A percentile compares a stretch with the other conserved stretches of the same genome.
Conservation (phyloP, 2,329 filamentous ascomycete genomes). For the Madurella mycetomatis region DNA sequence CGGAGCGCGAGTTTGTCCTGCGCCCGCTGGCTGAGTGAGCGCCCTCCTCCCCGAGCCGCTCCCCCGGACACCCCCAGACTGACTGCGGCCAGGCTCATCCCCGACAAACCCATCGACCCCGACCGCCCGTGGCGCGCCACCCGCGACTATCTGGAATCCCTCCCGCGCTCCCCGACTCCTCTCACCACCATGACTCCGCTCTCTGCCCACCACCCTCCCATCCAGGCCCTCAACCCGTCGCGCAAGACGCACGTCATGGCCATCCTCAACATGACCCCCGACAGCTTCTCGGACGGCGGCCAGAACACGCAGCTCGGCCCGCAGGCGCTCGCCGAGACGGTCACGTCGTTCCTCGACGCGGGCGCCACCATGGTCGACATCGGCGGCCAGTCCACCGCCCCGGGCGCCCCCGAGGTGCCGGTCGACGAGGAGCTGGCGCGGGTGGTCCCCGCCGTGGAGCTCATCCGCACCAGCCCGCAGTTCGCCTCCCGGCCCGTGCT, state of each 20-base stretch:
- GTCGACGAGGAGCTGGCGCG: slow-evolving; percentile 71
- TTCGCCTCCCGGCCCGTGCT: slow-evolving; percentile 60
- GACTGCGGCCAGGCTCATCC: slow-evolving; percentile 45
- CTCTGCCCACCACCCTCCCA: slow-evolving; percentile 42
- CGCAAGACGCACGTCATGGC: slow-evolving; percentile 80
- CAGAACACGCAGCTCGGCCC: slow-evolving; percentile 48
- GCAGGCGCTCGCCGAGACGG: slow-evolving; percentile 49
- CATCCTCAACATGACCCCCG: slow-evolving; percentile 89
- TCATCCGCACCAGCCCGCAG: slow-evolving; percentile 57
- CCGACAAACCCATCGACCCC: slow-evolving; percentile 49
- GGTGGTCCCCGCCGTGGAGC: slow-evolving; percentile 71
- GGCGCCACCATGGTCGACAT: slow-evolving; percentile 87
- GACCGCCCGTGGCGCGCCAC: slow-evolving; percentile 56
- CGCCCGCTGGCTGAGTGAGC: slow-evolving; percentile 74
- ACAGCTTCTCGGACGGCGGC: slow-evolving; percentile 95
- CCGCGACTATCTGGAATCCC: slow-evolving; percentile 57
- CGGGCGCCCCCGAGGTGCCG: slow-evolving; percentile 64
- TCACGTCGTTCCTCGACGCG: slow-evolving; percentile 57
- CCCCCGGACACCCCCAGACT: slow-evolving; percentile 7
- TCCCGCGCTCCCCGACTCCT: slow-evolving; percentile 45
- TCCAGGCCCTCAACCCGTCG: slow-evolving; percentile 55
- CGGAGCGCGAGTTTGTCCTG: slow-evolving; percentile 90
- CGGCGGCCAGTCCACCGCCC: slow-evolving; percentile 89
- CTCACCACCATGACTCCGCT: slow-evolving; percentile 58
- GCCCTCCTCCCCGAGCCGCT: slow-evolving; percentile 1